Percentiles rank a stretch among this genome's conserved stretches.
These are phyloP conservation scores for Moniliophthora roreri DNA, from an alignment of 1,284 basidiomycete species.

Conservation along the genomic window DNA sequence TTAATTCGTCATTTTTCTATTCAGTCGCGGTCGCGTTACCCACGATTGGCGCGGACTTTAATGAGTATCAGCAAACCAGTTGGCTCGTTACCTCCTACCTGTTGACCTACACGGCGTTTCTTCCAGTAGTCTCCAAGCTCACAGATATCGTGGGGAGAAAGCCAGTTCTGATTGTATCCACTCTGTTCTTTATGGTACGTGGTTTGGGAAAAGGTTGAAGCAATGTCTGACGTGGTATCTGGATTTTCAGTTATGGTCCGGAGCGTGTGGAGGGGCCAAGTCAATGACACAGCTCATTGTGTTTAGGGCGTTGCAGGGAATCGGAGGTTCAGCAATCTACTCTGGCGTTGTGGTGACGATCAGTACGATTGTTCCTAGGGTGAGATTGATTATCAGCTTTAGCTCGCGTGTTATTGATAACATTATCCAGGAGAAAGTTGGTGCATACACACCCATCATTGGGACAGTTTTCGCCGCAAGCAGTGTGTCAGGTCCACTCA, in stretches of 20 bases:
- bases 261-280: not conserved
- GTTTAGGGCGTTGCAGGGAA: not conserved
- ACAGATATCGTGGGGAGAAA: not conserved
- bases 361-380: not conserved
- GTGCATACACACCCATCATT: not conserved
- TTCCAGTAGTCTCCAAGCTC: not conserved
- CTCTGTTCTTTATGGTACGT: not conserved
- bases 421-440: not conserved
- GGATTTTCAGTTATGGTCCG: not conserved
- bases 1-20: not conserved
- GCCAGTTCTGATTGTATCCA: not conserved
- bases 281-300: not conserved
- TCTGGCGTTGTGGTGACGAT: constrained; percentile 1
- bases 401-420: not conserved
- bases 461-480: not conserved
- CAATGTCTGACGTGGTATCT: too few species aligned
- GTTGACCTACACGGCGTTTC: not conserved
- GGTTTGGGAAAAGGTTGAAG: too few species aligned
- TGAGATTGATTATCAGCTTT: not conserved
- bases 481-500: not conserved
- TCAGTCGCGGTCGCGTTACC: not conserved
- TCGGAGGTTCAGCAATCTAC: not conserved
- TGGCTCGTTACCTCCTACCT: constrained; percentile 2
- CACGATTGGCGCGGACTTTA: not conserved
- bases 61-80: not conserved